A percentile compares a stretch with the other conserved stretches of the same genome.
Conservation (phyloP, 371 early-diverging fungal species). For the Gilbertella persicaria region DNA sequence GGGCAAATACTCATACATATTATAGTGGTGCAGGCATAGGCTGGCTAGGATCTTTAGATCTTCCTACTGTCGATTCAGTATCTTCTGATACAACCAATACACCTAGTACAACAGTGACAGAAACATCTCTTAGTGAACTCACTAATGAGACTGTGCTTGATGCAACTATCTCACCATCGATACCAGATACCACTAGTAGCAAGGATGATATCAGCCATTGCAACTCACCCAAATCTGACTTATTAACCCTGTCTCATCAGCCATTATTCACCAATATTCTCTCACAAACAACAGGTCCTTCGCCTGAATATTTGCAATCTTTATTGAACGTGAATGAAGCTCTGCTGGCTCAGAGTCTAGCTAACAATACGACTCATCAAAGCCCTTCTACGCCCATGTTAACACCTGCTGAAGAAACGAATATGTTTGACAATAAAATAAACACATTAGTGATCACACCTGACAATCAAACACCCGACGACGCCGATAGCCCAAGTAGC, state of each 20-base stretch:
- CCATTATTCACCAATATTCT: conserved; percentile 20
- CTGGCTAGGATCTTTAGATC: conserved; percentile 45
- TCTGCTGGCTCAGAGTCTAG: conserved; percentile 42
- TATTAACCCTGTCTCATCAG: neutral
- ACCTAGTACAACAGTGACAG: neutral
- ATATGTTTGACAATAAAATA: neutral
- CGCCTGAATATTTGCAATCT: conserved; percentile 40
- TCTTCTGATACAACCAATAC: conserved; percentile 3
- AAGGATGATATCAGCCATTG: conserved; percentile 1
- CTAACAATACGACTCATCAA: conserved; percentile 6
- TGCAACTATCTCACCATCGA: neutral
- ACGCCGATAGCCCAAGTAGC: neutral
- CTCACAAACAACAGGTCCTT: conserved; percentile 24
- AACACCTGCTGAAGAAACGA: conserved; percentile 14
- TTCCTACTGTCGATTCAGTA: conserved; percentile 8
- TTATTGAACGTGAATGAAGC: conserved; percentile 38
- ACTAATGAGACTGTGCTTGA: neutral
- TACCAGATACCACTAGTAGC: neutral
- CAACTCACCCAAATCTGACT: neutral
- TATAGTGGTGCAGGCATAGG: conserved; percentile 52
- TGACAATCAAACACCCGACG: conserved; percentile 5
- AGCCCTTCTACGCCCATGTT: conserved; percentile 11
- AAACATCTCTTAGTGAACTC: conserved; percentile 1
- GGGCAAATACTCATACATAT: neutral
- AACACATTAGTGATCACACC: conserved; percentile 16